These are phyloP conservation scores for Hypoxylon intermedium DNA, from an alignment of 495 filamentous ascomycete genomes.

Conservation along the genomic window DNA sequence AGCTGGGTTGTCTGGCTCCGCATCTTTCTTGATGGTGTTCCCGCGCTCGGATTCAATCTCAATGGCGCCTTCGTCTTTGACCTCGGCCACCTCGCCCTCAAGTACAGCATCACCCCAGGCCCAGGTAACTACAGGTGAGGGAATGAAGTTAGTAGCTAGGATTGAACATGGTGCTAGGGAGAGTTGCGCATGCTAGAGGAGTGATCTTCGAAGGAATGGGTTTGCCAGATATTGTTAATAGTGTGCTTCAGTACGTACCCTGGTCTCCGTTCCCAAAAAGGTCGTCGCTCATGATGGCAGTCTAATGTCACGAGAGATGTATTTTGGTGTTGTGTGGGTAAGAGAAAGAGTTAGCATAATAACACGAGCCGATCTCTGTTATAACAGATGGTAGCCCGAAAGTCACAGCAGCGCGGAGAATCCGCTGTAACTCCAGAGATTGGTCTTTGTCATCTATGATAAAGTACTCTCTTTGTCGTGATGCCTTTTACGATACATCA, in stretches of 20 bases:
- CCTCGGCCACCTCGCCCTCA: constrained; percentile 63
- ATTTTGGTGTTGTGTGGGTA: too few species aligned
- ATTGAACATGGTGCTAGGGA: neutral
- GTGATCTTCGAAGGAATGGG: neutral
- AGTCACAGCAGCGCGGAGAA: too few species aligned
- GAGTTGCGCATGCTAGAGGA: neutral
- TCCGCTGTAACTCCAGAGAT: too few species aligned
- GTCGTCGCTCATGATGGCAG: constrained; percentile 6
- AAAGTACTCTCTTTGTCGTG: constrained; percentile 1
- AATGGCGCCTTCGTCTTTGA: constrained; percentile 62
- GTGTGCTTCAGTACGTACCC: constrained; percentile 16
- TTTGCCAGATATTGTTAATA: too few species aligned
- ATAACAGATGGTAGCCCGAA: too few species aligned
- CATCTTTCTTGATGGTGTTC: constrained; percentile 68
- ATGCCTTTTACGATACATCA: constrained; percentile 16
- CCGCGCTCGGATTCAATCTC: constrained; percentile 65
- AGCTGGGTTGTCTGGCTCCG: constrained; percentile 62
- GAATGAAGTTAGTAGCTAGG: neutral
- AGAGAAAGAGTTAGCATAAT: neutral
- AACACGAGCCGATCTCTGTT: too few species aligned
- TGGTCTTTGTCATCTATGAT: too few species aligned
- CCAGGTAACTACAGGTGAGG: constrained; percentile 60
- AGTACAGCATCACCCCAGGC: constrained; percentile 61
- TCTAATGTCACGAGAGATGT: neutral
- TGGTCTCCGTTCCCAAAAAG: constrained; percentile 35